Evolutionary conservation across 495 filamentous ascomycete species (phyloP), one percentile per base, ranked within the genome.

Genomic region (Trichodelitschia bisporula): DNA sequence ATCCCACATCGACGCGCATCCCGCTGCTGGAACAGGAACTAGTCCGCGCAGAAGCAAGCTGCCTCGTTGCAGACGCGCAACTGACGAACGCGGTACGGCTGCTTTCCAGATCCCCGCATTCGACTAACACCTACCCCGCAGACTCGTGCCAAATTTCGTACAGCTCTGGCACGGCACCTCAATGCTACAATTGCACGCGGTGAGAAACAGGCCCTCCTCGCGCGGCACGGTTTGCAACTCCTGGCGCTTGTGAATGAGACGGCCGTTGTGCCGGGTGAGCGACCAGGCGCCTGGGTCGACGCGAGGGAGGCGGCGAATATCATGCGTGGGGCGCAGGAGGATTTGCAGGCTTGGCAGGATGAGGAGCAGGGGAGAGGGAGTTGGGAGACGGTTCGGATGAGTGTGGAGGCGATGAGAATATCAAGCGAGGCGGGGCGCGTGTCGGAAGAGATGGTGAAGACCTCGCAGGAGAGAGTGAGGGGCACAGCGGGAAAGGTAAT

Each of bases 161-260:
- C 90, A 54, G 80, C 86, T 24, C 92, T 79, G 48, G 77, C 79
- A 38, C 48, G 74, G 32, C 80, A 93, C 40, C 69, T 83, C 36
- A 66, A 74, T 6, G 83, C 79, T 19, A 72, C 77, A 9, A 80
- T 95, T 40, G 86, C 95, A 55, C 76, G 84, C 26, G 79, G 79
- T 8, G 86, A 95, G 53, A 95, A 95, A 57, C 84, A 93, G 51
- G 73, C 75, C 37, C 73, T 97, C 33, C 66, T 97, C 14, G 89
- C 89, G 18, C 69, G 69, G 26, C 82, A 97, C 42, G 80, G 77
- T 10, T 72, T 78, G 19, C 68, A 79, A 18, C 60, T 97, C 27
- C 55, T 97, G 13, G 69, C 78, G 34, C 69, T 80, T 29, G 61
- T 97, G n/a, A 86, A 97, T 45, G 84, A 92, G 49, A 72, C 69